Evolutionary conservation across 2,329 filamentous ascomycete species (phyloP), one percentile per base, ranked within the genome.

Genomic region (Elsinoe batatas): DNA sequence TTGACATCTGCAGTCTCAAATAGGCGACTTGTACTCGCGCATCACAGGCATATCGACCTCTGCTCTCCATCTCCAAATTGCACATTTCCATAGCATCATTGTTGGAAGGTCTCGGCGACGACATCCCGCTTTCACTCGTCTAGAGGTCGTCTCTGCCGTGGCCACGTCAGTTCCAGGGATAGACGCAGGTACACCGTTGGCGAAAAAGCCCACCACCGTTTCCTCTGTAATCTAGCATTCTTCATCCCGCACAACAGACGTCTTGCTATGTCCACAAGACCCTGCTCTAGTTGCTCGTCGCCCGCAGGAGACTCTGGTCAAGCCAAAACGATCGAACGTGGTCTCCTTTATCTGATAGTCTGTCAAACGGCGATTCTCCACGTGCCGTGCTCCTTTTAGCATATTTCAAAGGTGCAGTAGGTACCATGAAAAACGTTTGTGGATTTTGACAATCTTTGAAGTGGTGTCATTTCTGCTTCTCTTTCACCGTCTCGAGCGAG

Each of bases 181-280:
- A 38, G 47, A 38, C 17, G 47, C 47, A 51, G 47, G 47, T 51
- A 51, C 47, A 38, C 47, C 47, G 47, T 51, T 51, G 47, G 32
- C 47, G 10, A 17, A 10, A 30, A 51, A 51, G 26, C 13, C 33
- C 32, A 51, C 47, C 33, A 38, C 47, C 47, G 47, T 51, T 51
- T 15, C 33, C 44, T 51, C 33, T 51, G n/a, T 51, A 51, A 51
- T 51, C 33, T 51, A 15, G 47, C 47, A 26, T 33, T 44, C 40
- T 30, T 44, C 38, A 26, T 26, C 40, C 40, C 20, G 40, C 10
- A 44, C 20, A 22, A 44, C 40, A 44, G 18, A 22, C 26, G 40
- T 22, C 40, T 26, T 11, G 18, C 26, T 8, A 30, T 44, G 11
- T 22, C 10, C 40, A 26, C 40, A 30, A 44, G 40, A 44, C 18